These are phyloP conservation scores for Neurospora pannonica DNA, from an alignment of 495 filamentous ascomycete species.

Conservation along the genomic window DNA sequence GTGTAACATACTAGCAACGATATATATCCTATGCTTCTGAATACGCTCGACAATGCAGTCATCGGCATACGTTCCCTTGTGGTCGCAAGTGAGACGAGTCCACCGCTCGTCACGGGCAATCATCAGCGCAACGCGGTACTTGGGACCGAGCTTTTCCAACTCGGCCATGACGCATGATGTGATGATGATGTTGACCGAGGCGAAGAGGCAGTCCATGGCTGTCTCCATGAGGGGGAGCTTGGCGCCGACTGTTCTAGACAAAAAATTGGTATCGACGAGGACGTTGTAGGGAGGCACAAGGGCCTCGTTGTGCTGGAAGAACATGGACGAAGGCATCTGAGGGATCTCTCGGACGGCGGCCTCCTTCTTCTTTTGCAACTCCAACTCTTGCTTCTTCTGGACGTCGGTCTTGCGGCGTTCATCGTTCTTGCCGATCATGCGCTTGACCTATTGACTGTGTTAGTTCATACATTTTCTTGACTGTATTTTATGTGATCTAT, in stretches of 20 bases:
- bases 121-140: conserved; percentile 80
- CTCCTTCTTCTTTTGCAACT: conserved; percentile 47
- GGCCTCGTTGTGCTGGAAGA: conserved; percentile 90
- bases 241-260: conserved; percentile 79
- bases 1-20: conserved; percentile 50
- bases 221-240: conserved; percentile 81
- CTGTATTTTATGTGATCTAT: no score
- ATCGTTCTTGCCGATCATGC: conserved; percentile 52
- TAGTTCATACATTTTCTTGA: conserved; percentile 6
- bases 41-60: conserved; percentile 89
- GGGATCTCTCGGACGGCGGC: conserved; percentile 61
- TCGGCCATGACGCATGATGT: conserved; percentile 63
- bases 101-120: conserved; percentile 83
- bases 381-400: conserved; percentile 42
- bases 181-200: conserved; percentile 59
- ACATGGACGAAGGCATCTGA: conserved; percentile 76
- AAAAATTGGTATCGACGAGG: conserved; percentile 76
- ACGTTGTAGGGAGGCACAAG: conserved; percentile 52
- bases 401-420: conserved; percentile 50
- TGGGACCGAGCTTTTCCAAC: conserved; percentile 82
- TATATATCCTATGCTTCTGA: conserved; percentile 67
- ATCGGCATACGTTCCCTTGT: conserved; percentile 89
- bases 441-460: conserved; percentile 41
- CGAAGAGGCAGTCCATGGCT: conserved; percentile 66
- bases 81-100: conserved; percentile 73